phyloP scores from a whole-genome alignment of 495 filamentous ascomycete species.

The Penicillium tannophilum region DNA sequence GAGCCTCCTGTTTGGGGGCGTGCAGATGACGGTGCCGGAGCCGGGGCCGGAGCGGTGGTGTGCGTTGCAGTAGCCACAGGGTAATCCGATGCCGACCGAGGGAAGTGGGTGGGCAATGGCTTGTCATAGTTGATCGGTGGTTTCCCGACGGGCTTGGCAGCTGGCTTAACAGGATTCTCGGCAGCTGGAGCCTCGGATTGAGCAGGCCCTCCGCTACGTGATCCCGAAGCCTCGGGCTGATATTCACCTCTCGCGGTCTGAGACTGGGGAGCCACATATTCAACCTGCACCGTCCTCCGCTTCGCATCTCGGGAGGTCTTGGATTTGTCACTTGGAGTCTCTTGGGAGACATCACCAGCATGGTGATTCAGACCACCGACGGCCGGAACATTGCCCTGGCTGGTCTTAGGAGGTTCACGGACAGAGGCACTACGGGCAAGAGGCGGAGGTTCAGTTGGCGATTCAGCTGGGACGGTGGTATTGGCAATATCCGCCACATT shows the following conservation, averaged over 20 bases:
- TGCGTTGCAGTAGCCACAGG: conserved; percentile 42
- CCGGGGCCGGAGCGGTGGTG: conserved; percentile 51
- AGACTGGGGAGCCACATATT: conserved; percentile 92
- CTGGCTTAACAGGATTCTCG: conserved; percentile 15
- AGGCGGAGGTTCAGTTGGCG: conserved; percentile 58
- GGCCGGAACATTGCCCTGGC: conserved; percentile 54
- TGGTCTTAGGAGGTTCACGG: conserved; percentile 77
- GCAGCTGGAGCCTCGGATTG: conserved; percentile 16
- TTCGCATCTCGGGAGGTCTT: conserved; percentile 79
- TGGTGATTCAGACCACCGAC: conserved; percentile 73
- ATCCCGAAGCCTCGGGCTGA: conserved; percentile 19
- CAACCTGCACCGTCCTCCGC: conserved; percentile 92
- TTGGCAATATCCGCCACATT: conserved; percentile 83
- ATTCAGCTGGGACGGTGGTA: conserved; percentile 65
- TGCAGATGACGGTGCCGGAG: conserved; percentile 48
- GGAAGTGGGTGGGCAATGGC: conserved; percentile 44
- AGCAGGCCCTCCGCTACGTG: conserved; percentile 22
- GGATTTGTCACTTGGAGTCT: conserved; percentile 61
- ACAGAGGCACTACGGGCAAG: conserved; percentile 89
- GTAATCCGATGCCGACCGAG: conserved; percentile 60
- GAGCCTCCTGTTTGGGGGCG: conserved; percentile 84
- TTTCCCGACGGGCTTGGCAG: conserved; percentile 10
- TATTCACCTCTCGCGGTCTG: conserved; percentile 71
- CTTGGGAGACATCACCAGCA: conserved; percentile 73
- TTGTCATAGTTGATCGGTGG: conserved; percentile 31